These are phyloP conservation scores for Cryphonectria radicalis DNA, from an alignment of 2,329 filamentous ascomycete genomes.

Conservation along the genomic window DNA sequence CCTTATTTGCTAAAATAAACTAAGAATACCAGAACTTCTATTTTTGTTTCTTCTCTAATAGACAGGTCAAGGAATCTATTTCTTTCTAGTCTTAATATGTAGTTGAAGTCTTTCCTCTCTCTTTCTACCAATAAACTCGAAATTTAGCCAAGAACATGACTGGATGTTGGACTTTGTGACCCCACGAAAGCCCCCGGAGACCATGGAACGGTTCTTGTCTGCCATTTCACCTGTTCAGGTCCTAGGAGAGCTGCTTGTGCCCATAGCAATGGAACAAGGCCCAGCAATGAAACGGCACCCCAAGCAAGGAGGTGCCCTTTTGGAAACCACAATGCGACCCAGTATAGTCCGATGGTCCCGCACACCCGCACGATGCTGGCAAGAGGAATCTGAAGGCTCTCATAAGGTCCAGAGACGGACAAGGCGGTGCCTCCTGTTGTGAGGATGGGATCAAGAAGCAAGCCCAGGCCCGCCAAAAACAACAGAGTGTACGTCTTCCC, in stretches of 20 bases:
- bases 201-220: not conserved
- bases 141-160: not conserved
- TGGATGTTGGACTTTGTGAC: not conserved
- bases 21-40: not conserved
- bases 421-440: not conserved
- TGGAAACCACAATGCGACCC: not conserved
- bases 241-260: not conserved
- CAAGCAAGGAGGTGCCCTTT: not conserved
- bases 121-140: not conserved
- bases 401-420: no score
- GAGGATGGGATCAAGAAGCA: not conserved
- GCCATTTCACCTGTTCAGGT: not conserved
- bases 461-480: not conserved
- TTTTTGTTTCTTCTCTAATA: not conserved
- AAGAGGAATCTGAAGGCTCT: not conserved
- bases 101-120: not conserved
- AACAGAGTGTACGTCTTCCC: conserved; percentile 14
- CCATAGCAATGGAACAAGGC: not conserved
- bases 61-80: not conserved
- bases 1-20: not conserved
- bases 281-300: not conserved
- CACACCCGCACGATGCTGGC: not conserved
- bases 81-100: not conserved
- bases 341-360: not conserved
- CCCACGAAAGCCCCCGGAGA: not conserved